These are phyloP conservation scores for Phaeosphaeriaceae sp. DNA, from an alignment of 2,329 filamentous ascomycete species.

Conservation along the genomic window DNA sequence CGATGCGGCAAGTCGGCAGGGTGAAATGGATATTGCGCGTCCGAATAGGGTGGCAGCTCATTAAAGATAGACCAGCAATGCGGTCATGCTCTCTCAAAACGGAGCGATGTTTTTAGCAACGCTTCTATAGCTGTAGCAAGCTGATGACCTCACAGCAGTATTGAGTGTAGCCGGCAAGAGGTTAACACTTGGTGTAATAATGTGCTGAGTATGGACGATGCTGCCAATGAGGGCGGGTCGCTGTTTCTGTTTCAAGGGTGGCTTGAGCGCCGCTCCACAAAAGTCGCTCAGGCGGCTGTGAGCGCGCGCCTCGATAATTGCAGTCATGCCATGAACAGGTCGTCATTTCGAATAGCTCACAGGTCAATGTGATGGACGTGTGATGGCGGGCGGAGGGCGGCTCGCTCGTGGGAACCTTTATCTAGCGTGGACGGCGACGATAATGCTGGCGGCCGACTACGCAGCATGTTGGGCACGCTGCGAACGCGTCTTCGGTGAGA, in stretches of 20 bases:
- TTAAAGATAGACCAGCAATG: background rate
- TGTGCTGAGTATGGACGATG: constrained; percentile 20
- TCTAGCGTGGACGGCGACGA: constrained; percentile 4
- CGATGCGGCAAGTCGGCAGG: constrained; percentile 2
- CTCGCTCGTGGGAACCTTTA: constrained; percentile 16
- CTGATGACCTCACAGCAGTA: background rate
- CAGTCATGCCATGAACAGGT: constrained; percentile 20
- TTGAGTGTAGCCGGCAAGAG: background rate
- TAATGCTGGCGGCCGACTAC: background rate
- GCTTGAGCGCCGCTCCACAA: constrained; percentile 11
- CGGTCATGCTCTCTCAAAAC: background rate
- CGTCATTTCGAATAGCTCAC: constrained; percentile 21
- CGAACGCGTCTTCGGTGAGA: background rate
- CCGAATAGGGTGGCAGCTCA: constrained; percentile 1
- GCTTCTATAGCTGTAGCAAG: background rate
- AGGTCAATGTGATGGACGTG: constrained; percentile 23
- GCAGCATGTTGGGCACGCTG: background rate
- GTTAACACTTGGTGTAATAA: background rate
- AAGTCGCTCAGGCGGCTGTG: constrained; percentile 21
- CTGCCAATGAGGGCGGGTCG: constrained; percentile 16
- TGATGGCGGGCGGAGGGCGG: constrained; percentile 22
- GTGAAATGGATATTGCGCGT: constrained; percentile 2
- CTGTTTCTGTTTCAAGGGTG: constrained; percentile 23
- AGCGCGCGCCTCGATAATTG: constrained; percentile 33
- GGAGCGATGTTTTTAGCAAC: background rate